Base-by-base conservation (phyloP, 495 filamentous ascomycete genomes). In the Penicillium maclennaniae region DNA sequence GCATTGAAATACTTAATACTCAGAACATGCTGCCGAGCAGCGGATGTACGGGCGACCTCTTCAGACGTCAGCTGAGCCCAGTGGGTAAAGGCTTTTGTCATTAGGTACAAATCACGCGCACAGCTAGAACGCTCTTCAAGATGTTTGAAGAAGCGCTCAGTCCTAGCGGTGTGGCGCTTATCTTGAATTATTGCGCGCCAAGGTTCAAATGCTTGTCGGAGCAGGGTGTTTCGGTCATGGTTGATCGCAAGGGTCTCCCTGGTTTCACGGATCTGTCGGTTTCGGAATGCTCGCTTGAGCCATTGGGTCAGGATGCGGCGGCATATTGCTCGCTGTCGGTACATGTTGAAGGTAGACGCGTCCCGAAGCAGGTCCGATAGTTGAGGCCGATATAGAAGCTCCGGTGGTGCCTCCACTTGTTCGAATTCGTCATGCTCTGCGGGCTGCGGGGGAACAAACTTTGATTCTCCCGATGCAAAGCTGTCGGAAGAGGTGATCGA, bases 1-100 rank as follows among this genome's bases (percentile, higher is more conserved):
- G 83, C 84, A 57, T 84, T 83, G 64, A 92, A 93, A 59, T 85
- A 90, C 49, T 84, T 85, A 49, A 82, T 79, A 54, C 83, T 73
- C 12, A 92, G 69, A 21, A 92, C 79, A 65, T 88, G 87, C 54
- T 79, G 69, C 50, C 86, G 79, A 21, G 86, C 88, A 45, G 79
- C 71, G 19, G 76, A 75, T 4, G 84, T 85, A 36, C 70, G 75
- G 51, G 77, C 70, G 16, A 80, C 72, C 56, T 86, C 79, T 43
- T 90, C 85, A 7, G 73, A 75, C 36, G 83, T 72, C 16, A 78
- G 69, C 44, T 83, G 79, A 25, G 80, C 81, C 88, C 88, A 92
- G 57, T 89, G 85, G 4, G 80, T 81, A 57, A 91, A 89, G 3
- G 86, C 83, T 64, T 86, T 87, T 2, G 82, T 83, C 55, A 91